Base-by-base conservation (phyloP, 192 early-diverging fungal species). In the Chytriomyces confervae region DNA sequence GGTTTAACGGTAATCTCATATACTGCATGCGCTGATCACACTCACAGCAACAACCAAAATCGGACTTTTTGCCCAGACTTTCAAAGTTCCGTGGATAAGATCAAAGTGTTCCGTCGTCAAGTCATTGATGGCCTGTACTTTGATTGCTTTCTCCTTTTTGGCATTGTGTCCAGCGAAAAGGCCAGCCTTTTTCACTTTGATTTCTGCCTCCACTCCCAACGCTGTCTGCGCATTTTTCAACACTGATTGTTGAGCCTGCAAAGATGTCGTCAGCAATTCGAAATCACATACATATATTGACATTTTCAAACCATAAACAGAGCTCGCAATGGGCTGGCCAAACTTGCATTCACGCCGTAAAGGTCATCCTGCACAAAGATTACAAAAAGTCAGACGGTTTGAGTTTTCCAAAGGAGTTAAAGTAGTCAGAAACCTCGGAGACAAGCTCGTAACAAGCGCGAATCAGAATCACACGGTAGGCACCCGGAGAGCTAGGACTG, bases 391-490 rank as follows among this genome's bases (percentile, higher is more conserved):
- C 29, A 9, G 36, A 36, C 36, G 36, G 0, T 36, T 36, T 36
- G 0, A 2, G 81, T 69, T 9, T 23, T 47, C 48, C 82, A 46
- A 44, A 36, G 8, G 24, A 77, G 36, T 77, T 43, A 79, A 47
- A 72, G 45, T 4, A 44, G 66, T 20, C 29, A 20, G 11, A 18
- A 9, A 70, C 77, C 72, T 94, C 93, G 1, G 85, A 89, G 9
- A 92, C 90, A 60, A 95, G 85, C 13, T 83, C 85, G 66, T 89
- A 91, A 72, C 95, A 93, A 0, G 91, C 91, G 50, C 91, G 91
- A 18, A 93, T 90, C 50, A 97, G 86, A 16, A 93, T 92, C 24
- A 96, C 85, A 76, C 94, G 93, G 79, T 93, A 95, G 72, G 90
- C 82, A 9, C 88, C 87, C 27, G 94, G 92, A 0, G 93, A 87